Base-by-base conservation (phyloP, 2,329 filamentous ascomycete genomes). In the Pseudopithomyces maydicus region DNA sequence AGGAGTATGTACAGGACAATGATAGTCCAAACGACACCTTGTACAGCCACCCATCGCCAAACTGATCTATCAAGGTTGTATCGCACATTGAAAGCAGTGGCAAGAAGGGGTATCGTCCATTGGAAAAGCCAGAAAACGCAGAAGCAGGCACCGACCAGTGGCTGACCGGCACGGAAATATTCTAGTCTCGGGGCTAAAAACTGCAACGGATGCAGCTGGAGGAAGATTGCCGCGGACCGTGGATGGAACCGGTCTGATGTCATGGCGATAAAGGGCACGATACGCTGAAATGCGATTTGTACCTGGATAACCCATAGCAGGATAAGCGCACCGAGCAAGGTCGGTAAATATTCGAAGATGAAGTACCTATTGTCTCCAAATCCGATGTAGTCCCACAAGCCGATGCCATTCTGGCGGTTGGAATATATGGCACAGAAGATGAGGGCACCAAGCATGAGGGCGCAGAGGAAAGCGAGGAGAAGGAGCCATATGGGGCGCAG, bases 261-360 rank as follows among this genome's bases (percentile, higher is more conserved):
- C 84, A 97, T 88, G n/a, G 86, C 83, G 20, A 87, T 84, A 72
- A 96, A 96, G 0, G 93, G 93, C 38, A 90, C 80, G 12, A 90
- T 84, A 56, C 94, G 87, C 61, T 90, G 86, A n/a, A 92, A 84
- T 2, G 92, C 86, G 1, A 84, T 82, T 64, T 92, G 84, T 38
- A 97, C 80, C 63, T 88, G 85, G 67, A 96, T 88, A 1, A 91
- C 83, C 81, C 91, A 96, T 6, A 97, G 74, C 44, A 95, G 81
- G 35, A 96, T 78, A 12, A 88, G 63, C 19, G 87, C 86, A 0
- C 88, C 91, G 14, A 96, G 71, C 0, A 96, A 79, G 55, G 92
- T 91, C 2, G 94, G 93, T 1, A 97, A 78, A 62, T 96, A 91
- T 59, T 92, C 85, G 74, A 96, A 95, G 45, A 96, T 76, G 73